These are phyloP conservation scores for Rosa persica DNA, from an alignment of 306 rosid genomes.

Conservation along the genomic window DNA sequence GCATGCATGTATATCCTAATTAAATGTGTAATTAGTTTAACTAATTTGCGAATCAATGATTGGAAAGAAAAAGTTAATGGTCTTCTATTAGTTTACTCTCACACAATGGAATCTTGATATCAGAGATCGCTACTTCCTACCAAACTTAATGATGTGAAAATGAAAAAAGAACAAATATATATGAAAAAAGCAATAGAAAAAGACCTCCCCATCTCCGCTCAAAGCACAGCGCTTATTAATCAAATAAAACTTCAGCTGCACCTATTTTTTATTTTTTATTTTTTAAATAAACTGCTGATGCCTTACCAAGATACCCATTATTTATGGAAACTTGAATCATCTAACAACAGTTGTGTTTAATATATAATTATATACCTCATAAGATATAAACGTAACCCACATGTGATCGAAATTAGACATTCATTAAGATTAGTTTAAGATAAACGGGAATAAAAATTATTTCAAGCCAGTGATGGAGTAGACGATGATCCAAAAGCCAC, in stretches of 20 bases:
- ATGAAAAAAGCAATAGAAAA: background rate
- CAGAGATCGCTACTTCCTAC: background rate
- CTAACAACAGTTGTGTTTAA: background rate
- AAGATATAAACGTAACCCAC: background rate
- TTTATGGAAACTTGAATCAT: background rate
- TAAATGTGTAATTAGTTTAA: background rate
- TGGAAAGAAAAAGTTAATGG: background rate
- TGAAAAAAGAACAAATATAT: background rate
- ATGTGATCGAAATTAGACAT: background rate
- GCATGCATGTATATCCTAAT: background rate
- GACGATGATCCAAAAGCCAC: background rate
- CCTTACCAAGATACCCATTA: background rate
- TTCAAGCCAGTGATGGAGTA: background rate
- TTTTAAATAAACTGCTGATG: background rate
- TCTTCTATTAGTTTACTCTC: background rate
- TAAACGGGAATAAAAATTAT: background rate
- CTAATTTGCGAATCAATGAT: background rate
- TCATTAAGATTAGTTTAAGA: background rate
- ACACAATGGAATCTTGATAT: background rate
- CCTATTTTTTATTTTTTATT: background rate
- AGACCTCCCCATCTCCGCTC: background rate
- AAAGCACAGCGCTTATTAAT: background rate
- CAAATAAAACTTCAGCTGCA: background rate
- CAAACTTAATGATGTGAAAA: background rate
- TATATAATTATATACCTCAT: background rate